Conservation (phyloP, 441 rosid genomes). For the Cnidoscolus chayamansa region DNA sequence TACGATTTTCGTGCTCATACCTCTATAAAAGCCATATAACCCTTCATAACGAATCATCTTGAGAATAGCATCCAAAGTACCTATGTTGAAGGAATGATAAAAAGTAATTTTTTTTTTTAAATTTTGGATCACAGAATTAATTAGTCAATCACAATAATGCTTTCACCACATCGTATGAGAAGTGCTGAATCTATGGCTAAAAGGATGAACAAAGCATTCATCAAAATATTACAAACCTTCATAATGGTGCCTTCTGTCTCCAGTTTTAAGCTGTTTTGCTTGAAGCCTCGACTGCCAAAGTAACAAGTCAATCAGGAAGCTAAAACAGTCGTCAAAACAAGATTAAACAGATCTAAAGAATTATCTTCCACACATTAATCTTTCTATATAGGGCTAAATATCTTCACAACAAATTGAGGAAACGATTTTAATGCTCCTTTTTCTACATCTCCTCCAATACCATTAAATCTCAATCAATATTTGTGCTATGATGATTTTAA, state of each 20-base stretch:
- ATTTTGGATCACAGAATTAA: background rate
- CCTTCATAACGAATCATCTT: constrained; percentile 91
- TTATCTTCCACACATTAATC: background rate
- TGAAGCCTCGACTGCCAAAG: constrained; percentile 72
- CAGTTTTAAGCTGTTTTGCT: constrained; percentile 70
- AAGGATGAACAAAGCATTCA: background rate
- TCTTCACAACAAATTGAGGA: background rate
- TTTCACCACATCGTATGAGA: background rate
- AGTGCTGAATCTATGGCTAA: too few species aligned
- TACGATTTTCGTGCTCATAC: constrained; percentile 83
- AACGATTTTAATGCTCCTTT: background rate
- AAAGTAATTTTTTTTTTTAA: background rate
- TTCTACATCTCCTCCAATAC: background rate
- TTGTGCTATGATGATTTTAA: background rate
- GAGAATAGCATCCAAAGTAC: constrained; percentile 79
- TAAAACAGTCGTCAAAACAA: background rate
- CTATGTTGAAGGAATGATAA: constrained; percentile 29
- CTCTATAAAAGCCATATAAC: constrained; percentile 74
- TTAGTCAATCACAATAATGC: background rate
- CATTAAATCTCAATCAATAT: background rate
- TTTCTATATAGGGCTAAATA: background rate
- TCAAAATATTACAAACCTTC: constrained; percentile 43
- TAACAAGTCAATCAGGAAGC: constrained; percentile 9
- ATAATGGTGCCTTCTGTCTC: constrained; percentile 73
- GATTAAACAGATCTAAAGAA: background rate